Base-by-base conservation (phyloP, 495 filamentous ascomycete genomes). In the Platismatia glauca region DNA sequence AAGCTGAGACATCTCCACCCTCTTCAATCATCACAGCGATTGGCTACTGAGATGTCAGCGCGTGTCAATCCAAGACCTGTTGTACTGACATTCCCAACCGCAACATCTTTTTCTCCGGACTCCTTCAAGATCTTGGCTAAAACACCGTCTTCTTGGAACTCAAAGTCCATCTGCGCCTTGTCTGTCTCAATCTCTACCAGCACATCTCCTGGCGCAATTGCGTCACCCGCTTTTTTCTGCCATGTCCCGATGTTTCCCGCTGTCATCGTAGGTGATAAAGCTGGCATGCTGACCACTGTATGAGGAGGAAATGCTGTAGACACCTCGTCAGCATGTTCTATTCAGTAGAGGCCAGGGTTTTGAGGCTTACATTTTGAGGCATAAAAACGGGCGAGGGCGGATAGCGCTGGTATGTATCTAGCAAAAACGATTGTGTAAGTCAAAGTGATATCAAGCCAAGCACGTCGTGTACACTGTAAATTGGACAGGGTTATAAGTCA, bases 111-210 rank as follows among this genome's bases (percentile, higher is more conserved):
- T 76, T 89, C 91, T 53, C 95, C 95, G 38, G 86, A 86, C 4
- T 96, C 89, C 78, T 91, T 95, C 74, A 99, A 76, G 64, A 97
- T 83, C 83, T 97, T 97, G 63, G 95, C 95, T 61, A 99, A 78
- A 39, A 95, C 81, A 78, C 95, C 94, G 72, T 99, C 94, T 67
- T 99, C 94, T 76, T 99, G 95, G 76, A 95, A 99, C 76, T 99
- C 95, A 70, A 99, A 99, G 80, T 99, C 95, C 95, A 99, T 99
- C 77, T 99, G 95, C 48, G 95, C 95, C 82, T 99, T 99, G 76
- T 99, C 95, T 71, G 95, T 99, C 80, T 99, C 95, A 72, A 99
- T 97, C 81, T 99, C 95, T 35, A 97, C 95, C 63, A 99, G 77
- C n/a, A 97, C 92, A 76, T 99, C 95, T 71, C 95, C 95, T 53